Conservation (phyloP, 192 early-diverging fungal species). For the Umbelopsis ramanniana region DNA sequence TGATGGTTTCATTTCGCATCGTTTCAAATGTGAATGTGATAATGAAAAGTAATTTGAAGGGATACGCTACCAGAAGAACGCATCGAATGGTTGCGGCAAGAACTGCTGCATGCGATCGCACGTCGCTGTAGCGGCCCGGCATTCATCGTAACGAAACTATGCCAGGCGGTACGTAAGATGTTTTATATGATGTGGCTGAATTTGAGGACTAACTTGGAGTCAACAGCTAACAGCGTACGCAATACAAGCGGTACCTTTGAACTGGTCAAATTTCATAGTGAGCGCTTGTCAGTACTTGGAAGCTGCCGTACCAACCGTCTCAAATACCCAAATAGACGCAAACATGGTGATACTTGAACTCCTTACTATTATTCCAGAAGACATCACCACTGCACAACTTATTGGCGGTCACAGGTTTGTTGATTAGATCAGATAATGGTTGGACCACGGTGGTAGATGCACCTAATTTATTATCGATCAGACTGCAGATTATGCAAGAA, state of each 20-base stretch:
- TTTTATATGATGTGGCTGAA: not conserved
- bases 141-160: constrained; percentile 57
- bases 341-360: constrained; percentile 53
- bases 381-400: constrained; percentile 51
- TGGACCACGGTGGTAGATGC: not conserved
- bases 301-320: constrained; percentile 26
- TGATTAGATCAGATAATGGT: not conserved
- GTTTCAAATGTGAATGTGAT: not conserved
- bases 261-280: constrained; percentile 57
- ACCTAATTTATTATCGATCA: not conserved
- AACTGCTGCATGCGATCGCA: constrained; percentile 52
- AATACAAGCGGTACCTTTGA: constrained; percentile 47
- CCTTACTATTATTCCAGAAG: constrained; percentile 60
- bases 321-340: constrained; percentile 31
- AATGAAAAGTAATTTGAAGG: constrained; percentile 35
- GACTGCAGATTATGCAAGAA: constrained; percentile 37
- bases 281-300: constrained; percentile 44
- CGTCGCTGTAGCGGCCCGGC: constrained; percentile 48
- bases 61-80: constrained; percentile 52
- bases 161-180: constrained; percentile 49
- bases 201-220: not conserved
- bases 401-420: constrained; percentile 49
- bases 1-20: not conserved
- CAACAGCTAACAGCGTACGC: constrained; percentile 55
- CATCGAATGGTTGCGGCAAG: constrained; percentile 55